These are phyloP conservation scores for Extremus antarcticus DNA, from an alignment of 495 filamentous ascomycete genomes.

Conservation along the genomic window DNA sequence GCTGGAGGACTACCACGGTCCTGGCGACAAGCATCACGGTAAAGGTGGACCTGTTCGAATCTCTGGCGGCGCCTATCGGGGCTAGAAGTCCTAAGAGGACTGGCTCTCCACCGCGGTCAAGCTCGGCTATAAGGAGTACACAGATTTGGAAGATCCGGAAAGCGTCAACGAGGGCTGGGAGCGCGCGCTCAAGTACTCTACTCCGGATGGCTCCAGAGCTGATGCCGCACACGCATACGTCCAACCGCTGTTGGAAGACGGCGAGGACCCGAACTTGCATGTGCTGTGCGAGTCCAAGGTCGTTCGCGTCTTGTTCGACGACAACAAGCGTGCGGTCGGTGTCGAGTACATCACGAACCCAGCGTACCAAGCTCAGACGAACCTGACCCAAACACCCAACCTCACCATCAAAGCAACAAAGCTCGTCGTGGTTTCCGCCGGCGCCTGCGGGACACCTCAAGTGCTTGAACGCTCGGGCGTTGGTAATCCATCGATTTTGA, in stretches of 20 bases:
- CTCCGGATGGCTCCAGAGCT: conserved; percentile 23
- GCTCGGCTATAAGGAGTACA: conserved; percentile 34
- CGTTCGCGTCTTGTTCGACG: conserved; percentile 17
- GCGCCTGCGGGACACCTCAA: conserved; percentile 24
- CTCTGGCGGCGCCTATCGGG: conserved; percentile 28
- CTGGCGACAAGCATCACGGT: conserved; percentile 35
- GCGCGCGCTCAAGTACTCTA: conserved; percentile 9
- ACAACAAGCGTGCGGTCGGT: conserved; percentile 16
- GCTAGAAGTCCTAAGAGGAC: conserved; percentile 22
- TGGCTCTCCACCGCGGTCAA: conserved; percentile 32
- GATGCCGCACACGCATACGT: conserved; percentile 29
- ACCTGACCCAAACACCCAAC: conserved; percentile 29
- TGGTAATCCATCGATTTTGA: conserved; percentile 17
- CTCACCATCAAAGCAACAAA: conserved; percentile 28
- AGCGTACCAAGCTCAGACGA: conserved; percentile 1
- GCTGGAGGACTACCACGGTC: conserved; percentile 38
- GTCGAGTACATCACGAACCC: conserved; percentile 22
- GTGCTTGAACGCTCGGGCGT: conserved; percentile 26
- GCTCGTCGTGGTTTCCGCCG: conserved; percentile 22
- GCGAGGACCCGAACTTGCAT: conserved; percentile 22
- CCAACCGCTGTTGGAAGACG: conserved; percentile 27
- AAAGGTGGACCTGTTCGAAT: conserved; percentile 40
- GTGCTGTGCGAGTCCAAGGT: conserved; percentile 22
- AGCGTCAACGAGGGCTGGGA: conserved; percentile 4
- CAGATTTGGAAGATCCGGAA: conserved; percentile 24